These are phyloP conservation scores for Gloeostereum incarnatum DNA, from an alignment of 768 basidiomycete genomes.

Conservation along the genomic window DNA sequence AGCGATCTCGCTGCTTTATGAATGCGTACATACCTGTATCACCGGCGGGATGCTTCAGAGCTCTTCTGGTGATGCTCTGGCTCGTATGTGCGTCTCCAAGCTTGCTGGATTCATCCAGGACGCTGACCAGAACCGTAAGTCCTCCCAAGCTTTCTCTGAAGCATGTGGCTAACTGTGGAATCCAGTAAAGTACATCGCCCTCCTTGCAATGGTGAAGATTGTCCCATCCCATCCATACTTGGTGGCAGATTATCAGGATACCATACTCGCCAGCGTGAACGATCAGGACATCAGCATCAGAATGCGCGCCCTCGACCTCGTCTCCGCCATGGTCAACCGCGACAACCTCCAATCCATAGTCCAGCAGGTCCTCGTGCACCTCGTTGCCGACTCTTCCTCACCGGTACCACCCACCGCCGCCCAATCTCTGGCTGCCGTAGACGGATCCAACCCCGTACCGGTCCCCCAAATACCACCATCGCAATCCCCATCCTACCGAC, in stretches of 20 bases:
- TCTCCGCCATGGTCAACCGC: constrained; percentile 85
- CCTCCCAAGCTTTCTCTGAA: not conserved
- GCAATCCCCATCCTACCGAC: constrained; percentile 79
- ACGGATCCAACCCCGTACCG: constrained; percentile 20
- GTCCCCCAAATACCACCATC: constrained; percentile 39
- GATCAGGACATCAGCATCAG: constrained; percentile 95
- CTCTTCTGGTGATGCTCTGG: constrained; percentile 66
- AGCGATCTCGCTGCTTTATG: constrained; percentile 92
- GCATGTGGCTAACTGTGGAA: constrained; percentile 7
- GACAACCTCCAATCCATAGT: constrained; percentile 84
- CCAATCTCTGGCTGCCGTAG: constrained; percentile 42
- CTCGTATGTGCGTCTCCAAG: constrained; percentile 86
- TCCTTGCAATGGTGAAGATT: constrained; percentile 93
- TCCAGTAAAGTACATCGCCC: constrained; percentile 95
- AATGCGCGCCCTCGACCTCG: constrained; percentile 89
- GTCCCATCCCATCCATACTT: constrained; percentile 87
- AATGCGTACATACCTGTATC: constrained; percentile 97
- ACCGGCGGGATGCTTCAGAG: constrained; percentile 93
- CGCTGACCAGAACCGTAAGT: constrained; percentile 90
- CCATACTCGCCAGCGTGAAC: constrained; percentile 81
- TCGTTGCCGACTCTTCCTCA: constrained; percentile 52
- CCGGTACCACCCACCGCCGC: constrained; percentile 49
- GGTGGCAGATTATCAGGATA: constrained; percentile 86
- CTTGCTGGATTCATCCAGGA: constrained; percentile 88
- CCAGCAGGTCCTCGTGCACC: constrained; percentile 82